phyloP scores from a whole-genome alignment of 305 asterid species.

The Fraxinus latifolia region DNA sequence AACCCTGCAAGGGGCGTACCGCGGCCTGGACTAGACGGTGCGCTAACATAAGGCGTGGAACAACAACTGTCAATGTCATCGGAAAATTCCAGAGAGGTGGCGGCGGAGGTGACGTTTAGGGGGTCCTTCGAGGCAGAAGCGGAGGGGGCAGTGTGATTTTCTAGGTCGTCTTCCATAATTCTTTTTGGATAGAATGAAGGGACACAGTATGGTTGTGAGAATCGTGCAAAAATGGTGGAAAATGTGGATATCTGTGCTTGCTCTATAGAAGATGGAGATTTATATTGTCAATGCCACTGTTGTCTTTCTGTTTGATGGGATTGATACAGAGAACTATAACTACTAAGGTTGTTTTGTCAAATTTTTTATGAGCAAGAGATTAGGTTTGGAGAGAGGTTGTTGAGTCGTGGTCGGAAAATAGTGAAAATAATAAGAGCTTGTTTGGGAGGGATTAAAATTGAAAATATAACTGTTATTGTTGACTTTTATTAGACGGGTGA shows the following conservation, averaged over 20 bases:
- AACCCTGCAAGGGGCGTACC: constrained; percentile 45
- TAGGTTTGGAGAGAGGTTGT: neutral
- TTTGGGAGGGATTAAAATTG: no score
- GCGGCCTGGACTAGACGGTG: constrained; percentile 90
- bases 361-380: no score
- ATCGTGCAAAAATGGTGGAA: constrained; percentile 24
- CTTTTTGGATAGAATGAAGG: constrained; percentile 11
- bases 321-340: no score
- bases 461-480: no score
- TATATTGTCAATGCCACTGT: constrained; percentile 37
- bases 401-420: neutral
- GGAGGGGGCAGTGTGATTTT: constrained; percentile 31
- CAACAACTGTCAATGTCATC: constrained; percentile 72
- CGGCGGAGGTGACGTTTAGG: neutral
- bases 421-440: neutral
- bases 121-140: constrained; percentile 9
- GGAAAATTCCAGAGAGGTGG: constrained; percentile 14
- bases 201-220: constrained; percentile 8
- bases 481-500: no score
- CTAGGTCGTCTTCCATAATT: constrained; percentile 41
- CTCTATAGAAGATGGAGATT: neutral
- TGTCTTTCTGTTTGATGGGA: neutral
- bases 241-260: constrained; percentile 8
- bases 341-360: no score
- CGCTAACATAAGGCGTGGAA: constrained; percentile 91